Evolutionary conservation across 2,329 filamentous ascomycete genomes (phyloP).

Genomic region (Hymenoscyphus linearis): DNA sequence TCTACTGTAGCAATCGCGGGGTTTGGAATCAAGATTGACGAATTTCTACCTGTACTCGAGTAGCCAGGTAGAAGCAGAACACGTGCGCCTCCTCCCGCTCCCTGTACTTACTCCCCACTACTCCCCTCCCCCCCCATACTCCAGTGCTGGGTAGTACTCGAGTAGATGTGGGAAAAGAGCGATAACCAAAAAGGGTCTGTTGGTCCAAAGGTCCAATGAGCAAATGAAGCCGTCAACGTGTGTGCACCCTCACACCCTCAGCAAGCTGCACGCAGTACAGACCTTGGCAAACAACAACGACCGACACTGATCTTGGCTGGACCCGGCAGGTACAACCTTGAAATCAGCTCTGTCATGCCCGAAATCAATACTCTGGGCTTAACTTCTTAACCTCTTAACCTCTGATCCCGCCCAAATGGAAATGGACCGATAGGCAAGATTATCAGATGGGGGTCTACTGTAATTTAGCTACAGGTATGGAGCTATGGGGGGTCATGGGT

Average conservation of each 20-base stretch:
- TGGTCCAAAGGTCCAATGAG: background rate
- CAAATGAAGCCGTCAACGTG: slow-evolving; percentile 1
- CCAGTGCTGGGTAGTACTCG: no score
- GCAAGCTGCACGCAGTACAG: no score
- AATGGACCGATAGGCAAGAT: background rate
- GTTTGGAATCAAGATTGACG: background rate
- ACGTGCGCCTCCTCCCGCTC: background rate
- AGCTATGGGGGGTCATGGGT: no score
- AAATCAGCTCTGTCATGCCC: background rate
- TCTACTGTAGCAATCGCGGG: background rate
- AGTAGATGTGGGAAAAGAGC: background rate
- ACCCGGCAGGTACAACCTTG: background rate
- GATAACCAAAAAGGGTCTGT: background rate
- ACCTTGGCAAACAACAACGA: background rate
- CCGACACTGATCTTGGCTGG: no score
- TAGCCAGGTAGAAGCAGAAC: no score
- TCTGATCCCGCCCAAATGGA: no score
- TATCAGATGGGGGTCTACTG: no score
- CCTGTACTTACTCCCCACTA: background rate
- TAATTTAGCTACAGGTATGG: no score
- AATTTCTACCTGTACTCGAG: no score
- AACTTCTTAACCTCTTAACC: background rate
- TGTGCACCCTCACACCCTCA: no score
- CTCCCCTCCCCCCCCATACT: background rate
- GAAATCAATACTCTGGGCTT: background rate